Evolutionary conservation across 148 eudicot species (phyloP), one percentile per base, ranked within the genome.

Genomic region (Hydrangea macrophylla): DNA sequence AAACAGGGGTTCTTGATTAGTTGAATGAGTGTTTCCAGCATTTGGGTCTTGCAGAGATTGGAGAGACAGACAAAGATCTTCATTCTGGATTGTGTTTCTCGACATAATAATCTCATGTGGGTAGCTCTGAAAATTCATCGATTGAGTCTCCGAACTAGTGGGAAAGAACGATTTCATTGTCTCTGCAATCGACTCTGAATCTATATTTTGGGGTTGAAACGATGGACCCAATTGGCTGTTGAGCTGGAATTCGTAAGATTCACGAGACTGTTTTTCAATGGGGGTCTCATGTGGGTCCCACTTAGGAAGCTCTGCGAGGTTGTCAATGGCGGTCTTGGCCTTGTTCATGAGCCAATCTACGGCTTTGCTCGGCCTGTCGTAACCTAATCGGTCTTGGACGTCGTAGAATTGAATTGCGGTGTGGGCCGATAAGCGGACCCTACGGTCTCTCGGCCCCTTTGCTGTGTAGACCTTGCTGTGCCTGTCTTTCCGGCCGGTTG

Each of bases 381-480:
- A 92, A 23, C 97, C 97, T 7, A 92, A 80, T 6, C 97, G 75
- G 54, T 92, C 97, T 24, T 92, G 97, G 3, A 92, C 92, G 69
- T 92, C 97, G 69, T 92, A 92, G 71, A 92, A 92, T 25, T 92
- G 95, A 33, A 92, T 92, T 8, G 97, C 97, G 0, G 97, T 92
- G 77, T 92, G 85, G 12, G 97, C 97, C 0, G 97, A 80, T 9
- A 92, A 78, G 13, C 97, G 78, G 24, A 92, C 97, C 18, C 97
- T 85, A 13, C 97, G 74, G 83, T 92, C 97, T 42, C 97, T 79
- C 5, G 97, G 92, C 6, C 97, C 97, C 55, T 92, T 92, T 1
- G 95, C 92, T 0, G 97, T 92, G 79, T 95, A 92, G 25, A 92
- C 97, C 74, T 92, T 92, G 57, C 95, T 88, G 59, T 92, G 97